Conservation (phyloP, 2,329 filamentous ascomycete species). For the Colletotrichum tofieldiae region DNA sequence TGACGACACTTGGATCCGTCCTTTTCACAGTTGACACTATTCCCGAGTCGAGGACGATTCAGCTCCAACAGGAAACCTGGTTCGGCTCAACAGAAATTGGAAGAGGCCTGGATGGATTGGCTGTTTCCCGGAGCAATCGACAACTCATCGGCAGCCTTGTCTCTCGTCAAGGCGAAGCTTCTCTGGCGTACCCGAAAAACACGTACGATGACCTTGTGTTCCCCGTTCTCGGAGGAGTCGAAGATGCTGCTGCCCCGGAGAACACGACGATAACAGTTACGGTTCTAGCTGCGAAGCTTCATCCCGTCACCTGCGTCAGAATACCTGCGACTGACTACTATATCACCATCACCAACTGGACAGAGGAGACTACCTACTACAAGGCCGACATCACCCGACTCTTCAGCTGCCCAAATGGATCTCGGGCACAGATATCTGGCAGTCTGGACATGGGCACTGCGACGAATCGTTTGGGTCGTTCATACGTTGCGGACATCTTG, state of each 20-base stretch:
- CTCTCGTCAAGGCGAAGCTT: neutral
- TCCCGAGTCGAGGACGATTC: neutral
- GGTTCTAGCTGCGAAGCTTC: neutral
- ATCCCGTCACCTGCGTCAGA: neutral
- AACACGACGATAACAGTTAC: neutral
- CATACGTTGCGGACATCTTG: neutral
- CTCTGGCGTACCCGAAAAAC: conserved; percentile 2
- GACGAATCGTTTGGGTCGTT: neutral
- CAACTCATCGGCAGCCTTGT: conserved; percentile 3
- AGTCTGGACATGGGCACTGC: neutral
- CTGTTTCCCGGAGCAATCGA: neutral
- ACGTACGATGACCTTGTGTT: conserved; percentile 5
- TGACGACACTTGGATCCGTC: conserved; percentile 17
- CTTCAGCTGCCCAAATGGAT: neutral
- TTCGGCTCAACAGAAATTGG: neutral
- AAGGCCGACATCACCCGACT: neutral
- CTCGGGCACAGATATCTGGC: neutral
- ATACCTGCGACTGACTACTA: neutral
- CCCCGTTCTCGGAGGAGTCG: neutral
- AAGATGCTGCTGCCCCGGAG: neutral
- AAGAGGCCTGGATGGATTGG: neutral
- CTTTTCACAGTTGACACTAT: conserved; percentile 18
- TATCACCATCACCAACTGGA: neutral
- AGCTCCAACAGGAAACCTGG: conserved; percentile 14
- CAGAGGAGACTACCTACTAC: conserved; percentile 6